Evolutionary conservation across 2,329 filamentous ascomycete species (phyloP).

Genomic region (Chrysoporthe deuterocubensis): DNA sequence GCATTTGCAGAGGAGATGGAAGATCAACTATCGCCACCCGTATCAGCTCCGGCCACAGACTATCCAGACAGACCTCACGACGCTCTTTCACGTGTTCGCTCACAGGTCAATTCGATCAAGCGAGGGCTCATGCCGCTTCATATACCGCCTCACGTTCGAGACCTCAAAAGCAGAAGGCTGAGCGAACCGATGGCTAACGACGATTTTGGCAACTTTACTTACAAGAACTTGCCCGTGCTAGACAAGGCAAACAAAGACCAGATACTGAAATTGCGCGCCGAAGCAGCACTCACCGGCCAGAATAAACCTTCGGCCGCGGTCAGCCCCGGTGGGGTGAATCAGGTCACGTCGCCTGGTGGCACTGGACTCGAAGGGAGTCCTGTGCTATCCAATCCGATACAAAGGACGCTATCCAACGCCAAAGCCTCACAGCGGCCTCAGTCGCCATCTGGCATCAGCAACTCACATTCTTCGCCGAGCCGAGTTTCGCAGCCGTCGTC

Average conservation of each 20-base stretch:
- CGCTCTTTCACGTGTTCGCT: constrained; percentile 85
- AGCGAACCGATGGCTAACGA: constrained; percentile 89
- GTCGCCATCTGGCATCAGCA: constrained; percentile 81
- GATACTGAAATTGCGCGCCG: constrained; percentile 91
- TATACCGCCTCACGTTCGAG: constrained; percentile 94
- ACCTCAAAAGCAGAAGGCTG: constrained; percentile 82
- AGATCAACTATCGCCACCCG: constrained; percentile 79
- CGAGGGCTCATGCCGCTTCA: constrained; percentile 92
- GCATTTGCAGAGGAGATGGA: constrained; percentile 94
- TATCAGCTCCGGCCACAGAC: constrained; percentile 69
- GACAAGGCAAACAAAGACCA: constrained; percentile 99
- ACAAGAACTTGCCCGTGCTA: constrained; percentile 94
- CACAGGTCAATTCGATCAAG: constrained; percentile 86
- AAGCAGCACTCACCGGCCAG: constrained; percentile 79
- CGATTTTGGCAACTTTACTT: constrained; percentile 95
- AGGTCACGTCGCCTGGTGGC: constrained; percentile 58
- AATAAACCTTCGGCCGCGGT: constrained; percentile 52
- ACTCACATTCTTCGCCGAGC: constrained; percentile 84
- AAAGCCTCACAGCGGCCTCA: constrained; percentile 79
- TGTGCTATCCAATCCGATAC: constrained; percentile 76
- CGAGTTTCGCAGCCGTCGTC: constrained; percentile 80
- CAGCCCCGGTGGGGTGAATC: constrained; percentile 49
- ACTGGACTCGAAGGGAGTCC: constrained; percentile 80
- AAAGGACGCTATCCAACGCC: constrained; percentile 80
- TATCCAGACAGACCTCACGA: constrained; percentile 92